Base-by-base conservation (phyloP, 305 asterid species). In the Fraxinus nigra region DNA sequence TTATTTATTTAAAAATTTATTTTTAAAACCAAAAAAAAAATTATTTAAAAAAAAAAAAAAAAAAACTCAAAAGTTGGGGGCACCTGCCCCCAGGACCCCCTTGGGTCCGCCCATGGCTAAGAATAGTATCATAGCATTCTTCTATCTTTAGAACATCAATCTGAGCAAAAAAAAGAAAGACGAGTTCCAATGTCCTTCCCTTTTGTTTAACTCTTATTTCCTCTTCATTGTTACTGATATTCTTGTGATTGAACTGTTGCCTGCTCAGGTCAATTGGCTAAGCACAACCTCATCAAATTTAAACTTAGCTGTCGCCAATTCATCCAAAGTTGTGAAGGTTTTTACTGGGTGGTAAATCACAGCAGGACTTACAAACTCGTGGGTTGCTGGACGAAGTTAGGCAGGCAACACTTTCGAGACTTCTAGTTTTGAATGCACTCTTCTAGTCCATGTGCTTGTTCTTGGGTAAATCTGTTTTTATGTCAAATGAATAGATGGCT, bases 241-340 rank as follows among this genome's bases (percentile, higher is more conserved):
- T 84, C 73, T 82, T 76, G 34, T 80, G 84, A 81, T 81, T 80
- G 70, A 33, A 40, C 78, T 78, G 22, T 30, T 73, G 14, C 70
- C n/a, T 82, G 84, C 82, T 78, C 88, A 93, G 99, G 97, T 95
- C 79, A 94, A 95, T 80, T 80, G 94, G 95, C 93, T 95, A 20
- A 93, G 98, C 87, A 92, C 97, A 14, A 87, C 94, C 75, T 94
- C 98, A n/a, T 82, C 90, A 46, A 97, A 89, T 83, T 83, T 95
- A 84, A 95, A 93, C 85, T 87, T 94, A 37, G 89, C 92, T n/a
- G 90, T 95, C 24, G 92, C 98, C 14, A 97, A 95, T 80, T 91
- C 98, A 34, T 78, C 80, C 73, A 56, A 56, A 28, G 78, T 82
- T 51, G 90, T 88, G 87, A 85, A 90, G 81, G 90, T 93, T 79